Base-by-base conservation (phyloP, 495 filamentous ascomycete genomes). In the Daldinia bambusicola region DNA sequence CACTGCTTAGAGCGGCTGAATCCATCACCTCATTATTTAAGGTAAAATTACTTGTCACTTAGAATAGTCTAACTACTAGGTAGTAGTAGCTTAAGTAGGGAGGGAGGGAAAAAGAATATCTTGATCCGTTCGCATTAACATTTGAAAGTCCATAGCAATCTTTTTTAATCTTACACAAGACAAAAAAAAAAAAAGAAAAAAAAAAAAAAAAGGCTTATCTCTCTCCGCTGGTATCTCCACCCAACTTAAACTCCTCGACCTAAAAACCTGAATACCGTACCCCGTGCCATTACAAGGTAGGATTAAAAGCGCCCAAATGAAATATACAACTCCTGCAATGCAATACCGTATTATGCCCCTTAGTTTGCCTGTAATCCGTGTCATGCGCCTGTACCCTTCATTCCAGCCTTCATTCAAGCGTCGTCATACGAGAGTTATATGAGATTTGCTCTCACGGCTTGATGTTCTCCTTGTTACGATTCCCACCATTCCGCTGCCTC, bases 391-490 rank as follows among this genome's bases (percentile, higher is more conserved):
- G 8, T 18, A 37, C 31, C 32, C 10, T 0, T 48, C 43, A 48
- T 48, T 22, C 9, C 2, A 48, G 9, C 10, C 43, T 48, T 48
- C 43, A 20, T 48, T 48, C 53, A n/a, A 56, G 6, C 16, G 26
- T 26, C 26, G 26, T 26, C 26, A 26, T 1, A 26, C 3, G 1
- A 26, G 26, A 26, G 1, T 20, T n/a, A 37, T 9, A 56, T 37
- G 22, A 72, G 34, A 38, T 31, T 14, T 55, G 22, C 2, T 20
- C 32, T 75, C 41, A 80, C 1, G 79, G 77, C 34, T 63, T 67
- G 30, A 80, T 52, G 63, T 85, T 84, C 73, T 85, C 83, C 75
- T 85, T 85, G 61, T 84, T 78, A 31, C 77, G 59, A 45, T 55
- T 55, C 26, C 67, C 67, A 48, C 64, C 66, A 30, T 64, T 64